Conservation (phyloP, 2,329 filamentous ascomycete genomes). For the Macroventuria anomochaeta region DNA sequence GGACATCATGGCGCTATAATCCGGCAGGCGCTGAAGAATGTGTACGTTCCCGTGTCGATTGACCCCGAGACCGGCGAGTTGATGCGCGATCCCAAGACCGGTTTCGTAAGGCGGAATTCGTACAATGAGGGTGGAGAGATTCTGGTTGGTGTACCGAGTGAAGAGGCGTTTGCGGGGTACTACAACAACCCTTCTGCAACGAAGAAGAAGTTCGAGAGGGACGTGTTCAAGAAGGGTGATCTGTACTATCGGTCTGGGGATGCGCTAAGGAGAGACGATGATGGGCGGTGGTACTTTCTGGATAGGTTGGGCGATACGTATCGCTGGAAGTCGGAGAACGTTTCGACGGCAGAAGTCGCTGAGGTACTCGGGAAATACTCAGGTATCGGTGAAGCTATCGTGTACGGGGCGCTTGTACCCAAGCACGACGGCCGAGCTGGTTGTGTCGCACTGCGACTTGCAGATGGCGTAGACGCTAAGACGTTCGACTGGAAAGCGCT, state of each 20-base stretch:
- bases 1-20: slow-evolving; percentile 72
- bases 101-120: slow-evolving; percentile 66
- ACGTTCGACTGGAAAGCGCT: slow-evolving; percentile 37
- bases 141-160: slow-evolving; percentile 64
- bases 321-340: slow-evolving; percentile 58
- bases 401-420: slow-evolving; percentile 55
- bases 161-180: slow-evolving; percentile 65
- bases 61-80: slow-evolving; percentile 72
- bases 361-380: slow-evolving; percentile 52
- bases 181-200: slow-evolving; percentile 70
- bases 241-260: slow-evolving; percentile 56
- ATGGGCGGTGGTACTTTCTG: slow-evolving; percentile 56
- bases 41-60: slow-evolving; percentile 69
- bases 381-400: slow-evolving; percentile 53
- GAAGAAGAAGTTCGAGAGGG: slow-evolving; percentile 57
- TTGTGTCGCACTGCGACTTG: slow-evolving; percentile 64
- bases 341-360: slow-evolving; percentile 55
- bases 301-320: slow-evolving; percentile 56
- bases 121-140: slow-evolving; percentile 76
- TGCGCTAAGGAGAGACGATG: slow-evolving; percentile 50
- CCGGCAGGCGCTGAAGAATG: slow-evolving; percentile 59
- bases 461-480: slow-evolving; percentile 43
- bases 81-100: slow-evolving; percentile 67
- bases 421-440: slow-evolving; percentile 58
- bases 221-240: slow-evolving; percentile 55